Conservation (phyloP, 106 monocot species). For the Platanthera guangdongensis region DNA sequence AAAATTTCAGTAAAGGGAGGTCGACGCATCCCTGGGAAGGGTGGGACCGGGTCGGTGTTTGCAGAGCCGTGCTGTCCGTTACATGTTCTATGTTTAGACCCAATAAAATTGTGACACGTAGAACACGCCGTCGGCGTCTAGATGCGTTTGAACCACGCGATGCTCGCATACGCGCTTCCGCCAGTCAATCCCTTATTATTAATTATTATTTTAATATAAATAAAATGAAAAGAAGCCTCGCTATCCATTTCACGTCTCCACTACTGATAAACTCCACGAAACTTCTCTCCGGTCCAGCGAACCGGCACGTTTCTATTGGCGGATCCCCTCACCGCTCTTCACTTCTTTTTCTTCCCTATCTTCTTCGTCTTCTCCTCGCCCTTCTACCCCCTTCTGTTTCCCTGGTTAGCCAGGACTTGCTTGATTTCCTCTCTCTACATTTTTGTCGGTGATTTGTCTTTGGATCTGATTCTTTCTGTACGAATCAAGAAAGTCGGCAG, state of each 20-base stretch:
- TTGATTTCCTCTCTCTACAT: too few relatives aligned
- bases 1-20: background rate
- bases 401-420: background rate
- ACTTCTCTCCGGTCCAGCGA: background rate
- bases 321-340: background rate
- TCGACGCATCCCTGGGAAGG: background rate
- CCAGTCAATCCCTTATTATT: background rate
- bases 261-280: background rate
- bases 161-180: background rate
- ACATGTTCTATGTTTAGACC: background rate
- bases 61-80: background rate
- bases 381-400: background rate
- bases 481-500: background rate
- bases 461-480: conserved; percentile 1
- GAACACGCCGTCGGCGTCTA: background rate
- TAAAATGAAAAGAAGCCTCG: background rate
- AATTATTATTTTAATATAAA: too few relatives aligned
- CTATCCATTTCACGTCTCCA: background rate
- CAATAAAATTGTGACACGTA: background rate
- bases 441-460: background rate
- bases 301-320: background rate
- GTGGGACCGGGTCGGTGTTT: background rate
- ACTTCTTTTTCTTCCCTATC: too few relatives aligned
- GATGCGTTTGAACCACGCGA: background rate
- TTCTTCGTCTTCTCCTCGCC: background rate